Base-by-base conservation (phyloP, 768 basidiomycete genomes). In the Suillus placidus region DNA sequence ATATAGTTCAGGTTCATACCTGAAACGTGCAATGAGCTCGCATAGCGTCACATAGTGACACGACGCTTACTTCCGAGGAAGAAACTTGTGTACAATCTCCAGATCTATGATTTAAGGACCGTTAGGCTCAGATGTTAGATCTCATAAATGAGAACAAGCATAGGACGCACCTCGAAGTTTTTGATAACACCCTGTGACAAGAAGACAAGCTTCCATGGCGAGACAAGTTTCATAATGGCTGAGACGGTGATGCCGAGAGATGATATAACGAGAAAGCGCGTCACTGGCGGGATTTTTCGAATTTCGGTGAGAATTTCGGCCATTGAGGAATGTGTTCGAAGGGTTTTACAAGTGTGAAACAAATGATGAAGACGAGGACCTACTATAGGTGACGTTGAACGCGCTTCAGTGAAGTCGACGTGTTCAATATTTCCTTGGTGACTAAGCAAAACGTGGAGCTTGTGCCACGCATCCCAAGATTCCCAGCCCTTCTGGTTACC, bases 231-330 rank as follows among this genome's bases (percentile, higher is more conserved):
- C 69, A 88, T 74, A 67, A 91, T 73, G 34, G 84, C 79, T 0
- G 91, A 84, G 1, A 88, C 26, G 0, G 92, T 86, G 45, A 93
- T 79, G 0, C 77, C 86, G 3, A 92, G 71, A 2, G 87, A 85
- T 2, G 91, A 89, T 26, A 78, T 80, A 64, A 85, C 82, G 7
- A 93, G 74, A 63, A 88, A 87, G 38, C 94, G 87, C 6, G 94
- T 94, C 43, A 95, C 89, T 40, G 90, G 90, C 0, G 94, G 93
- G 1, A 95, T 92, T 79, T 93, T 94, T 70, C 82, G 85, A 61
- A 94, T 76, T 79, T 94, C 90, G 26, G 84, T 80, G 3, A 83
- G 30, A 43, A 88, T 71, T 20, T 80, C 78, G 60, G 83, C 78
- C 85, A 86, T 86, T n/a, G 61, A 65, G 63, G n/a, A 23, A 37